phyloP scores from a whole-genome alignment of 345 rosid species.

The Kernera saxatilis region DNA sequence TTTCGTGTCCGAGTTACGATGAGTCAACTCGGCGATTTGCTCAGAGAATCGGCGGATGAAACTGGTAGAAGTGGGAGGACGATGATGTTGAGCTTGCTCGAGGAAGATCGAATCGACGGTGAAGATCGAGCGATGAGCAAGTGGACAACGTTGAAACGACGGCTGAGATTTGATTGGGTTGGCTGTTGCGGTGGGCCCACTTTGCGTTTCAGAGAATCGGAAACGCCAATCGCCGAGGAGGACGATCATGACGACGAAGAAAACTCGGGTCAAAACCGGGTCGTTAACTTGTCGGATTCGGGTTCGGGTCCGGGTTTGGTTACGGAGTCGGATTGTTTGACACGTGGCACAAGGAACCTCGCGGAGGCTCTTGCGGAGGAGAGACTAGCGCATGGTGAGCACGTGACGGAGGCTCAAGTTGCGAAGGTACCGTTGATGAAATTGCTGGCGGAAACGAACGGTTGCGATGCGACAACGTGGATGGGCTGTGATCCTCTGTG shows the following conservation, averaged over 20 bases:
- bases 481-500: constrained; percentile 47
- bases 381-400: constrained; percentile 43
- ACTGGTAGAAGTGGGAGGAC: constrained; percentile 20
- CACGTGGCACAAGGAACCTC: constrained; percentile 49
- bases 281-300: background rate
- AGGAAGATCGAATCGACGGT: constrained; percentile 37
- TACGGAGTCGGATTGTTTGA: constrained; percentile 16
- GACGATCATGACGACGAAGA: constrained; percentile 12
- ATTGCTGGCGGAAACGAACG: constrained; percentile 32
- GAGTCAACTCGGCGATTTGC: constrained; percentile 34
- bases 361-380: constrained; percentile 80
- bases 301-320: background rate
- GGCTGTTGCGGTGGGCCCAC: constrained; percentile 59
- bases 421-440: constrained; percentile 61
- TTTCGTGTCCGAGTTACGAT: background rate
- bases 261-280: constrained; percentile 12
- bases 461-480: constrained; percentile 24
- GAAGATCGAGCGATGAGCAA: constrained; percentile 25
- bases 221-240: constrained; percentile 17
- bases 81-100: constrained; percentile 25
- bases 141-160: constrained; percentile 62
- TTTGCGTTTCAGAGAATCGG: constrained; percentile 36
- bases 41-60: constrained; percentile 20
- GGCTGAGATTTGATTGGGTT: constrained; percentile 58
- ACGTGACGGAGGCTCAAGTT: background rate